phyloP scores from a whole-genome alignment of 305 asterid genomes.

The Nicotiana rustica region DNA sequence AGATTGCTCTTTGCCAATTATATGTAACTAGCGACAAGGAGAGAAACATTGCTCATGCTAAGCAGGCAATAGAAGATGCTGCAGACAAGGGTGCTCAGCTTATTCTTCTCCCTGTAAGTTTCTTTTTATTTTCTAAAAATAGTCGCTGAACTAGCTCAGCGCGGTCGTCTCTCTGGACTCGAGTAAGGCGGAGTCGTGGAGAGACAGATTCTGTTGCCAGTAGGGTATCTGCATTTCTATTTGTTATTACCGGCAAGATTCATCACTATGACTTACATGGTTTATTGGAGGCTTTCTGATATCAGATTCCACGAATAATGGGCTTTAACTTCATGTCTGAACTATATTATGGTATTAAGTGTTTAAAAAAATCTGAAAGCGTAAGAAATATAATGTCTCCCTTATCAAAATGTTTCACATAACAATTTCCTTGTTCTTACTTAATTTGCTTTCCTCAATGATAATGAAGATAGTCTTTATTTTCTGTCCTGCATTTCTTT shows the following conservation, averaged over 20 bases:
- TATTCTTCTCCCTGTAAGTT: conserved; percentile 86
- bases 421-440: conserved; percentile 22
- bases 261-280: neutral
- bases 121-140: neutral
- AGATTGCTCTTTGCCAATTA: conserved; percentile 88
- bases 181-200: neutral
- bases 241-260: neutral
- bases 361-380: conserved; percentile 9
- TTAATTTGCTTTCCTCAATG: neutral
- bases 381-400: neutral
- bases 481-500: neutral
- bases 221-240: neutral
- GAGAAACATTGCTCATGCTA: conserved; percentile 71
- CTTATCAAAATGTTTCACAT: neutral
- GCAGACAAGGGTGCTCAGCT: conserved; percentile 78
- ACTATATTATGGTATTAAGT: neutral
- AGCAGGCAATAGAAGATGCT: conserved; percentile 67
- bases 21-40: conserved; percentile 73
- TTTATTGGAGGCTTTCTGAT: neutral
- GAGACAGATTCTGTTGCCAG: neutral
- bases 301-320: conserved; percentile 1
- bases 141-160: neutral
- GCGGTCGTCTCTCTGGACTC: neutral
- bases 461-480: neutral
- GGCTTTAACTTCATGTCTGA: neutral